These are phyloP conservation scores for Ailanthus altissimus DNA, from an alignment of 345 rosid species.

Conservation along the genomic window DNA sequence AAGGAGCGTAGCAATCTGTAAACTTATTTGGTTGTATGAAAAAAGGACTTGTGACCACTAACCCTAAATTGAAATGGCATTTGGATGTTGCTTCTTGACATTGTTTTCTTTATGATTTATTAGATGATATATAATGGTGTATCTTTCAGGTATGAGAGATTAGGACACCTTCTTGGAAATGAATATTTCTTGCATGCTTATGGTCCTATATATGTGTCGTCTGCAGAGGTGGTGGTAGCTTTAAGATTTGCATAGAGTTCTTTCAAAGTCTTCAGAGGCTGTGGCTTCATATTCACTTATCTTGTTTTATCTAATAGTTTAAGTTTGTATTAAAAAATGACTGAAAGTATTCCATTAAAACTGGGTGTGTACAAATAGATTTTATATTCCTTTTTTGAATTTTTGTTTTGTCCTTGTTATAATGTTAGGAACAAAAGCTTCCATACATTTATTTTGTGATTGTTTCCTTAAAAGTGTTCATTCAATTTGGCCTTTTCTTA, in stretches of 20 bases:
- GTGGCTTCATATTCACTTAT: background rate
- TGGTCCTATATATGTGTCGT: slow-evolving; percentile 73
- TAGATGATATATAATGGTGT: slow-evolving; percentile 14
- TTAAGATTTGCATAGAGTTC: slow-evolving; percentile 32
- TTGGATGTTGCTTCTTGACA: background rate
- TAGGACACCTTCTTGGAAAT: slow-evolving; percentile 72
- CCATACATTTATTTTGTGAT: background rate
- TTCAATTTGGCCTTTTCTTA: background rate
- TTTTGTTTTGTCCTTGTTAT: background rate
- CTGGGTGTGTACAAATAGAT: background rate
- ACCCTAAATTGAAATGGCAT: slow-evolving; percentile 77
- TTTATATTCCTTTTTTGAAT: background rate
- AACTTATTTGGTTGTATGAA: slow-evolving; percentile 85
- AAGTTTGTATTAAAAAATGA: background rate
- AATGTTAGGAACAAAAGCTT: background rate
- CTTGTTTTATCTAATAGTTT: background rate
- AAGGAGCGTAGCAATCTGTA: slow-evolving; percentile 60
- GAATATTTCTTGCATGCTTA: slow-evolving; percentile 82
- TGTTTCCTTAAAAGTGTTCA: background rate
- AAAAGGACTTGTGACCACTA: slow-evolving; percentile 84
- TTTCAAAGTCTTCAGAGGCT: background rate
- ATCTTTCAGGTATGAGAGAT: slow-evolving; percentile 68
- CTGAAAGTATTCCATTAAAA: background rate
- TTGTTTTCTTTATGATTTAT: background rate
- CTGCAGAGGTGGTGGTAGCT: slow-evolving; percentile 72